These are phyloP conservation scores for Exophiala viscosa DNA, from an alignment of 2,329 filamentous ascomycete species.

Conservation along the genomic window DNA sequence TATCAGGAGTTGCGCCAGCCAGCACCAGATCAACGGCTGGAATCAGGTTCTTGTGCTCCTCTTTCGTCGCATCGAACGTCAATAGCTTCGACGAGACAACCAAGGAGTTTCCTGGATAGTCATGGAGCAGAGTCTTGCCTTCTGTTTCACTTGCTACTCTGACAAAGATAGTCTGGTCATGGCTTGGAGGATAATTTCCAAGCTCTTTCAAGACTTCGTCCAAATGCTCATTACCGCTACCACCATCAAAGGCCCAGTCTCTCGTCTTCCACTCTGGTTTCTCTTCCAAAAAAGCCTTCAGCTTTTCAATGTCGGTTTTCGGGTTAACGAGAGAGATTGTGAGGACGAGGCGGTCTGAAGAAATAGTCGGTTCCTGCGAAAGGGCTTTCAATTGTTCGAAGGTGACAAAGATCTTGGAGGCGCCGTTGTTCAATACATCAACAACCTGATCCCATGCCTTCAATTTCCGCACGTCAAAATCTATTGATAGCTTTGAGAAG, in stretches of 20 bases:
- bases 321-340: conserved; percentile 42
- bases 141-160: conserved; percentile 24
- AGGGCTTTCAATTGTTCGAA: conserved; percentile 62
- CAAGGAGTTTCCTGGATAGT: conserved; percentile 35
- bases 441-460: conserved; percentile 68
- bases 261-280: conserved; percentile 29
- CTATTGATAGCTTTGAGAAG: conserved; percentile 57
- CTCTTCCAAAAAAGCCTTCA: conserved; percentile 40
- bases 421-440: conserved; percentile 78
- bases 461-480: conserved; percentile 72
- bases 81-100: conserved; percentile 69
- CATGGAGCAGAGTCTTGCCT: conserved; percentile 26
- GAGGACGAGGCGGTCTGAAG: conserved; percentile 56
- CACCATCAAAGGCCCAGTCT: conserved; percentile 30
- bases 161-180: conserved; percentile 39
- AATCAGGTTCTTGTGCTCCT: conserved; percentile 56
- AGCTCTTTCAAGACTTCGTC: conserved; percentile 39
- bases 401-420: conserved; percentile 77
- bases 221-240: conserved; percentile 39
- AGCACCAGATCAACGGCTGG: conserved; percentile 69
- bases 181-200: conserved; percentile 31
- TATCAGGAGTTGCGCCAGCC: conserved; percentile 73
- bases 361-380: conserved; percentile 49
- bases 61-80: conserved; percentile 61
- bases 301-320: conserved; percentile 34